A percentile compares a stretch with the other conserved stretches of the same genome.
Conservation (phyloP, 768 basidiomycete genomes). For the Amanita thiersii region DNA sequence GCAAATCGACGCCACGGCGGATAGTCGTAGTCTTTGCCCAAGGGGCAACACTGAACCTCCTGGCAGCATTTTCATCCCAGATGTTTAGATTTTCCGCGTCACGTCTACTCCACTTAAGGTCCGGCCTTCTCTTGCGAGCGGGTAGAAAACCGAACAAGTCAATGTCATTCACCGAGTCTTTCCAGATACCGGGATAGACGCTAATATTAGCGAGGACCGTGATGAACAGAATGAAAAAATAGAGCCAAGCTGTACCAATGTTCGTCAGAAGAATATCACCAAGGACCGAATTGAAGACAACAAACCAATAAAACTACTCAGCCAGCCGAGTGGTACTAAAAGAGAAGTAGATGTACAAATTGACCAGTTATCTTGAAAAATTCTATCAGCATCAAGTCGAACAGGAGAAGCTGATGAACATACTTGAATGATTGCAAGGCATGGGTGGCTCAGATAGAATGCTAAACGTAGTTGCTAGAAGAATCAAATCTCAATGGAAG, state of each 20-base stretch:
- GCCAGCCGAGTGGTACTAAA: constrained; percentile 40
- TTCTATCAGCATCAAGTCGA: too few relatives aligned
- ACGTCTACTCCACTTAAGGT: constrained; percentile 2
- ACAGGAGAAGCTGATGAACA: too few relatives aligned
- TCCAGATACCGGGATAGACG: constrained; percentile 43
- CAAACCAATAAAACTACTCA: constrained; percentile 39
- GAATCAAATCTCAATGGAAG: too few relatives aligned
- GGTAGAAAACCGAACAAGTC: constrained; percentile 49
- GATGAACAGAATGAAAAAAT: constrained; percentile 47
- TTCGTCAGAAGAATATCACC: neutral
- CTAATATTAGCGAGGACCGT: constrained; percentile 35
- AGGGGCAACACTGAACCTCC: constrained; percentile 29
- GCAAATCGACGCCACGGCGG: constrained; percentile 50
- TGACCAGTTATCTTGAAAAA: constrained; percentile 26
- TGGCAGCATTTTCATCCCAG: constrained; percentile 12
- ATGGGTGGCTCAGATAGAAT: constrained; percentile 7
- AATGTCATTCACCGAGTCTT: constrained; percentile 37
- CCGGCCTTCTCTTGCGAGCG: constrained; percentile 6
- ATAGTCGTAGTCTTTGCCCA: constrained; percentile 39
- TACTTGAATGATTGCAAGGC: too few relatives aligned
- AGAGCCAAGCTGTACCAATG: constrained; percentile 17
- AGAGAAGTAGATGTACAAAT: constrained; percentile 41
- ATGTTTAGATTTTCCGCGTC: constrained; percentile 9
- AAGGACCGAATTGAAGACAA: too few relatives aligned
- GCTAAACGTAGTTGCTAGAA: neutral